These are phyloP conservation scores for Verticillium nonalfalfae DNA, from an alignment of 2,329 filamentous ascomycete species.

Conservation along the genomic window DNA sequence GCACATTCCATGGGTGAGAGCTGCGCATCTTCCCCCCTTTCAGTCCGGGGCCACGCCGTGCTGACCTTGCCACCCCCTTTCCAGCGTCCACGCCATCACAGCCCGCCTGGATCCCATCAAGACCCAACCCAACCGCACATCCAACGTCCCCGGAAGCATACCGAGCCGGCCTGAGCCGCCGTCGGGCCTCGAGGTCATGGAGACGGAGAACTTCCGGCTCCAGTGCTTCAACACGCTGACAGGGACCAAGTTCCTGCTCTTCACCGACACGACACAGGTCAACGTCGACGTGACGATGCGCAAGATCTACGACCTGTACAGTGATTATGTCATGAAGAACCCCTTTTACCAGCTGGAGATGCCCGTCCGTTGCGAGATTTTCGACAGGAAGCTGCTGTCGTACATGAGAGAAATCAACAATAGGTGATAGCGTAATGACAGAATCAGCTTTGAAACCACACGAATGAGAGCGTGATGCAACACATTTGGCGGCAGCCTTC, in stretches of 20 bases:
- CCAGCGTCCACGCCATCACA: conserved; percentile 61
- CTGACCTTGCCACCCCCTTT: neutral
- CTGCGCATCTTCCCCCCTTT: conserved; percentile 21
- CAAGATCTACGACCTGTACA: conserved; percentile 89
- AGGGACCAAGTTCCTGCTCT: conserved; percentile 90
- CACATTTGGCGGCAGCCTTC: neutral
- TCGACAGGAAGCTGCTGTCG: conserved; percentile 77
- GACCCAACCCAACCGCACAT: conserved; percentile 25
- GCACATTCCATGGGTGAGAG: conserved; percentile 86
- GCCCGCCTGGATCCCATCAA: conserved; percentile 54
- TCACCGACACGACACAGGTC: conserved; percentile 82
- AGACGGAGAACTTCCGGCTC: conserved; percentile 89
- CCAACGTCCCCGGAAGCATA: conserved; percentile 19
- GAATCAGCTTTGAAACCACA: neutral
- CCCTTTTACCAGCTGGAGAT: conserved; percentile 98
- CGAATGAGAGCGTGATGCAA: neutral
- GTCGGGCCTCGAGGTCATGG: conserved; percentile 84
- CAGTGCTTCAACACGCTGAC: conserved; percentile 95
- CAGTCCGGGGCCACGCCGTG: neutral
- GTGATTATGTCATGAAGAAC: conserved; percentile 99
- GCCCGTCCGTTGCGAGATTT: conserved; percentile 92
- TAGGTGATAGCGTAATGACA: conserved; percentile 26
- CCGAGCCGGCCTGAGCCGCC: conserved; percentile 53
- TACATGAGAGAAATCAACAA: conserved; percentile 72
- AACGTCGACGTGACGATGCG: conserved; percentile 80